Conservation (phyloP, 768 basidiomycete species). For the Coprinopsis strossmayeri region DNA sequence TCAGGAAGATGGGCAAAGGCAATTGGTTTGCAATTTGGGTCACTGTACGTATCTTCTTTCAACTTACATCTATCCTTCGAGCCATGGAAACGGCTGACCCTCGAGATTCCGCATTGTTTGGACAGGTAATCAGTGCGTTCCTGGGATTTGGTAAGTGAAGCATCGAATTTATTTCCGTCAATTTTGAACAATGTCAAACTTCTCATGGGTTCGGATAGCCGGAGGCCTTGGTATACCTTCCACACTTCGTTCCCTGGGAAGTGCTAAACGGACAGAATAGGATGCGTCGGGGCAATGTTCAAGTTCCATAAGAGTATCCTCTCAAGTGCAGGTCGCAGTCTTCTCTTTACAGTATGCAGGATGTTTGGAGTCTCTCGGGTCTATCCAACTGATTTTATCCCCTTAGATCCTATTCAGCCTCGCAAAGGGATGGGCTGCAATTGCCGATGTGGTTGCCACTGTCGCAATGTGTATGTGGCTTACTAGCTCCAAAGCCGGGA, state of each 20-base stretch:
- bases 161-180: background rate
- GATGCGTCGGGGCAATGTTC: conserved; percentile 30
- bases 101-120: background rate
- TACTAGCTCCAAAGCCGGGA: conserved; percentile 29
- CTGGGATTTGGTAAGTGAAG: conserved; percentile 1
- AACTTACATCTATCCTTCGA: background rate
- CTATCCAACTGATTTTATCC: too few relatives aligned
- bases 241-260: too few relatives aligned
- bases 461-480: conserved; percentile 37
- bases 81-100: too few relatives aligned
- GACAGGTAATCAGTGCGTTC: background rate
- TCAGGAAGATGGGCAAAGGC: conserved; percentile 19
- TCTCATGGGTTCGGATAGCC: conserved; percentile 10
- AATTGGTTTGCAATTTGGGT: conserved; percentile 22
- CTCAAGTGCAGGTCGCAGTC: conserved; percentile 17
- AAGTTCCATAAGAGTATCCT: conserved; percentile 26
- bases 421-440: conserved; percentile 37
- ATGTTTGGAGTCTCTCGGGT: too few relatives aligned
- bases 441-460: conserved; percentile 38
- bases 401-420: conserved; percentile 36
- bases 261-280: conserved; percentile 17
- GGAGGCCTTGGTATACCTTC: conserved; percentile 24
- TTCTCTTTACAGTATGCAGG: conserved; percentile 22
- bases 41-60: conserved; percentile 18
- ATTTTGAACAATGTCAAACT: background rate